phyloP scores from a whole-genome alignment of 163 green algal species.

The Chlorella variabilis region DNA sequence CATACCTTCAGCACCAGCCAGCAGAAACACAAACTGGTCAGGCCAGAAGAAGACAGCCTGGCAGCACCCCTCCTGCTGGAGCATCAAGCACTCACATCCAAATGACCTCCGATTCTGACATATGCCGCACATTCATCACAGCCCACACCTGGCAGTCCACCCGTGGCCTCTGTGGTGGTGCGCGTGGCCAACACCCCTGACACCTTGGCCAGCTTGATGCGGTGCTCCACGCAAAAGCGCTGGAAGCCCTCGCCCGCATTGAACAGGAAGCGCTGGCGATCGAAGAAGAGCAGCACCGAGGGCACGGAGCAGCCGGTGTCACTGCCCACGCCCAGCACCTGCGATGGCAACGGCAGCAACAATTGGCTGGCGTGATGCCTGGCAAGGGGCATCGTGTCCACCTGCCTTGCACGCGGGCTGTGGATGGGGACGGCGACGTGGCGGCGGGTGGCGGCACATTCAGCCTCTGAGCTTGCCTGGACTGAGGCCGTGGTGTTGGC shows the following conservation, averaged over 20 bases:
- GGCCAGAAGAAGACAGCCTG: no score
- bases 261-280: constrained; percentile 91
- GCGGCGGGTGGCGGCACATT: no score
- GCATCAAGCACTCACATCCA: no score
- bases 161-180: constrained; percentile 59
- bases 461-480: constrained; percentile 9
- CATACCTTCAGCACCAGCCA: constrained; percentile 49
- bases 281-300: constrained; percentile 85
- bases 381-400: no score
- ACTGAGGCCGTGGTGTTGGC: constrained; percentile 36
- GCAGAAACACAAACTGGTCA: constrained; percentile 1
- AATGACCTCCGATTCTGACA: background rate
- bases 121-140: no score
- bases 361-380: background rate
- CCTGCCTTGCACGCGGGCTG: no score
- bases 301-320: constrained; percentile 73
- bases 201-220: constrained; percentile 78
- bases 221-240: constrained; percentile 89
- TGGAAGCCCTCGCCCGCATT: constrained; percentile 96
- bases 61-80: no score
- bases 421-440: no score
- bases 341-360: constrained; percentile 1
- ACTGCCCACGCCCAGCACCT: constrained; percentile 62
- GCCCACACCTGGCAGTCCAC: constrained; percentile 69
- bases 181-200: constrained; percentile 66